These are phyloP conservation scores for Trametes polyzona DNA, from an alignment of 1,284 basidiomycete species.

Conservation along the genomic window DNA sequence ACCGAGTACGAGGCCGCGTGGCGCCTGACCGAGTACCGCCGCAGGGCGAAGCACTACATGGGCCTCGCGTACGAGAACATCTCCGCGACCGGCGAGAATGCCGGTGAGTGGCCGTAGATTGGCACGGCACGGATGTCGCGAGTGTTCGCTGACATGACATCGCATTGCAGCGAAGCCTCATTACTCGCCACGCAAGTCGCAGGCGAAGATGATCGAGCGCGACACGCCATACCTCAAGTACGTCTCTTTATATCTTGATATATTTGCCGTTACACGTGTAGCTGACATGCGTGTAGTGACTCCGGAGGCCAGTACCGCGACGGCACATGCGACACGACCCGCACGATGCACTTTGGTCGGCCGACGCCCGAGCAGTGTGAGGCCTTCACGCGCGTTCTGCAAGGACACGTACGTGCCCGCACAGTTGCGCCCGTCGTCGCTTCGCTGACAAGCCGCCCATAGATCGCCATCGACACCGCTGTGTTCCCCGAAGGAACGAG, in stretches of 20 bases:
- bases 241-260: slow-evolving; percentile 40
- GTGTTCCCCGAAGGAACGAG: slow-evolving; percentile 90
- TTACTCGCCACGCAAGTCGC: slow-evolving; percentile 81
- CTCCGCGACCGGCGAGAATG: slow-evolving; percentile 89
- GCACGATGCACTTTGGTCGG: slow-evolving; percentile 88
- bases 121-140: neutral
- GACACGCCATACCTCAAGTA: slow-evolving; percentile 90
- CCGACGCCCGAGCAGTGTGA: slow-evolving; percentile 83
- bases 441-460: slow-evolving; percentile 16
- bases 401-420: slow-evolving; percentile 83
- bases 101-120: slow-evolving; percentile 47
- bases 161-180: slow-evolving; percentile 78
- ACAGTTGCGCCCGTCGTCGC: slow-evolving; percentile 13
- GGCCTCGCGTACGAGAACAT: slow-evolving; percentile 95
- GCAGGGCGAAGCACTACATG: slow-evolving; percentile 78
- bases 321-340: slow-evolving; percentile 92
- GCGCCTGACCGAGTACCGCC: slow-evolving; percentile 80
- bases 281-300: slow-evolving; percentile 54
- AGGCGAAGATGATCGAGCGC: slow-evolving; percentile 74
- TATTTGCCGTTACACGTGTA: slow-evolving; percentile 7
- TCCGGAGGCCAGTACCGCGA: slow-evolving; percentile 90
- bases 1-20: slow-evolving; percentile 93
- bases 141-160: neutral
- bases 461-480: slow-evolving; percentile 91
- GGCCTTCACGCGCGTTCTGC: slow-evolving; percentile 93